A percentile compares a stretch with the other conserved stretches of the same genome.
These are phyloP conservation scores for Noccaea bulbosa DNA, from an alignment of 345 rosid genomes.

Conservation along the genomic window DNA sequence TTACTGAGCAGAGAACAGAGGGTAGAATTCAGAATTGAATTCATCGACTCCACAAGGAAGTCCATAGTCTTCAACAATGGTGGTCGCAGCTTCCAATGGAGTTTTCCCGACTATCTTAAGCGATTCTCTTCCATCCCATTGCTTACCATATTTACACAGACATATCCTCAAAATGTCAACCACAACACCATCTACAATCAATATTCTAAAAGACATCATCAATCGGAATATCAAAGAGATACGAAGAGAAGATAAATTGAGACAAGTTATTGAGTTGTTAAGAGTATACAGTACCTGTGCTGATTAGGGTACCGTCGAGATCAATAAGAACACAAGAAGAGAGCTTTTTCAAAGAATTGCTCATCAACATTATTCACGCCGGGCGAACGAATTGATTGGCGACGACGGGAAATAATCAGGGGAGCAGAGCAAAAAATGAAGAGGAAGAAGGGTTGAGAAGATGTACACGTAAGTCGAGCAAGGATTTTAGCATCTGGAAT, in stretches of 20 bases:
- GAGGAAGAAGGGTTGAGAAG: constrained; percentile 17
- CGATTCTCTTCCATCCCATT: constrained; percentile 95
- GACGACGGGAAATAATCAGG: not conserved
- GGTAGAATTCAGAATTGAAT: constrained; percentile 60
- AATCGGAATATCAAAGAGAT: not conserved
- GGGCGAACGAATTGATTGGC: constrained; percentile 14
- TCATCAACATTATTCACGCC: constrained; percentile 43
- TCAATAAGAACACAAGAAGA: constrained; percentile 68
- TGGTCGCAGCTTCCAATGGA: constrained; percentile 77
- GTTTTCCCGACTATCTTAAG: constrained; percentile 66
- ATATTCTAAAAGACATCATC: constrained; percentile 15
- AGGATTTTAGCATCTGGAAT: constrained; percentile 26
- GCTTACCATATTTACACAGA: constrained; percentile 74
- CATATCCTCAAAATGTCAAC: constrained; percentile 62
- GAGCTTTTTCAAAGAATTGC: constrained; percentile 50
- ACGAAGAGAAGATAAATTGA: not conserved
- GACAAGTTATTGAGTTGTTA: not conserved
- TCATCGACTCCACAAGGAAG: constrained; percentile 78
- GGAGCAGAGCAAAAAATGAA: not conserved
- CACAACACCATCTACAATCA: constrained; percentile 63
- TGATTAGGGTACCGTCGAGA: constrained; percentile 77
- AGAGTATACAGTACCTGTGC: constrained; percentile 48
- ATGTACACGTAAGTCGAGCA: constrained; percentile 9
- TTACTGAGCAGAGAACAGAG: constrained; percentile 72
- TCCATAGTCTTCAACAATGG: constrained; percentile 76